Evolutionary conservation across 495 filamentous ascomycete genomes (phyloP), one percentile per base, ranked within the genome.

Genomic region (Aspergillus cavernicola): DNA sequence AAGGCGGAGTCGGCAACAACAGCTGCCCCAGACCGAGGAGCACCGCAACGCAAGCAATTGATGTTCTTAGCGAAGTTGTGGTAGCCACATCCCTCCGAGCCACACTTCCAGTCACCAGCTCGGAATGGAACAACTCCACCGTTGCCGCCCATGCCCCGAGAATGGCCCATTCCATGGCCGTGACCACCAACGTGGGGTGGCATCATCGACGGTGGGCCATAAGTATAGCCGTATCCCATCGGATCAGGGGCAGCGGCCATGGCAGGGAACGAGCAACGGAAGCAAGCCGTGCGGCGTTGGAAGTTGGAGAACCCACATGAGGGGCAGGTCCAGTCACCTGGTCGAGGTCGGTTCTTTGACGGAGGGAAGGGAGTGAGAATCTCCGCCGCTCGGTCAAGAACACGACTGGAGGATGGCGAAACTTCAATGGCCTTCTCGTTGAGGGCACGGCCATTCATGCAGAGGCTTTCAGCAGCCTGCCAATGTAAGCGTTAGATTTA

Each of bases 21-120:
- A 22, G 92, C 90, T 47, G 93, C 93, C 48, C 87, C 87, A 46
- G 91, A 91, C 59, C 93, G 89, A 66, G 91, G 93, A 19, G 91
- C 95, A 62, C 93, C 93, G 63, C 93, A 98, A 48, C 93, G 88
- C 47, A 98, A 80, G 69, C 93, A 98, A 67, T 88, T 93, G 57
- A 97, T 92, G 65, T 98, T 98, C 80, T 98, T 98, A 38, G 93
- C 93, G 64, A 98, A 98, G 70, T 98, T 98, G 72, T 98, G 93
- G 62, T 98, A 98, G 28, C 88, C 90, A 67, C 93, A 98, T n/a
- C 90, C 90, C 63, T 97, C 92, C 32, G 90, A 92, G 39, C 93
- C 93, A 67, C 93, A 98, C 66, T 96, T 97, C 93, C 93, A 98
- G 67, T 98, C 93, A 58, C 93, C 93, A 37, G 93, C 93, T 56